These are phyloP conservation scores for Ustilago nuda DNA, from an alignment of 1,284 basidiomycete genomes.

Conservation along the genomic window DNA sequence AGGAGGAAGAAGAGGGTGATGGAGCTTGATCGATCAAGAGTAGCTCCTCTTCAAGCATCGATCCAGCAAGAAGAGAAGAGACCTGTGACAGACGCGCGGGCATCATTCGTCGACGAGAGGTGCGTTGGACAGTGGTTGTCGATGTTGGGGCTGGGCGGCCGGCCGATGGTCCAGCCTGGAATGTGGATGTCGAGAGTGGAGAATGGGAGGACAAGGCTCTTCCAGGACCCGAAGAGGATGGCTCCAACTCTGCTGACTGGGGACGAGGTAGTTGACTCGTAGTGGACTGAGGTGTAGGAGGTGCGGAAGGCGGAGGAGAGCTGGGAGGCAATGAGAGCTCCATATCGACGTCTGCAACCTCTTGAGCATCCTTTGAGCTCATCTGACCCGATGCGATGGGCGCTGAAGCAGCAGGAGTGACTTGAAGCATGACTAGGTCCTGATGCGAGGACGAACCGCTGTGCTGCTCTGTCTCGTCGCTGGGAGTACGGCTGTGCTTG, in stretches of 20 bases:
- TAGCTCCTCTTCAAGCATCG: constrained; percentile 55
- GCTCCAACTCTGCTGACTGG: constrained; percentile 9
- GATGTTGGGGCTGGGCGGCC: constrained; percentile 8
- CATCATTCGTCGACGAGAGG: constrained; percentile 46
- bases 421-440: constrained; percentile 11
- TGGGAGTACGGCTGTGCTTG: background rate
- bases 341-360: constrained; percentile 34
- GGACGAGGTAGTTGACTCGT: background rate
- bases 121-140: constrained; percentile 18
- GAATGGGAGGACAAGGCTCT: constrained; percentile 2
- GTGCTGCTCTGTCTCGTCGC: constrained; percentile 14
- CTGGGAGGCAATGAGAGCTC: constrained; percentile 39
- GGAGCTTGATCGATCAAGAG: constrained; percentile 29
- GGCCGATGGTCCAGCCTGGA: background rate
- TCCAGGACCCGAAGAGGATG: constrained; percentile 13
- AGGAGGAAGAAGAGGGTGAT: constrained; percentile 22
- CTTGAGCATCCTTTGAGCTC: constrained; percentile 21
- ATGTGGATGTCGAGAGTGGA: constrained; percentile 6
- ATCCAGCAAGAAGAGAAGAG: constrained; percentile 54
- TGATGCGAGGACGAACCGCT: constrained; percentile 3
- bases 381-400: background rate
- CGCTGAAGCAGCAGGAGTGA: background rate
- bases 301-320: constrained; percentile 29
- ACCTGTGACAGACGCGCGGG: constrained; percentile 51
- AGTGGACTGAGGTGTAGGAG: constrained; percentile 8